Conservation (phyloP, 176 grass and related monocot genomes). For the Cymbopogon citratus region DNA sequence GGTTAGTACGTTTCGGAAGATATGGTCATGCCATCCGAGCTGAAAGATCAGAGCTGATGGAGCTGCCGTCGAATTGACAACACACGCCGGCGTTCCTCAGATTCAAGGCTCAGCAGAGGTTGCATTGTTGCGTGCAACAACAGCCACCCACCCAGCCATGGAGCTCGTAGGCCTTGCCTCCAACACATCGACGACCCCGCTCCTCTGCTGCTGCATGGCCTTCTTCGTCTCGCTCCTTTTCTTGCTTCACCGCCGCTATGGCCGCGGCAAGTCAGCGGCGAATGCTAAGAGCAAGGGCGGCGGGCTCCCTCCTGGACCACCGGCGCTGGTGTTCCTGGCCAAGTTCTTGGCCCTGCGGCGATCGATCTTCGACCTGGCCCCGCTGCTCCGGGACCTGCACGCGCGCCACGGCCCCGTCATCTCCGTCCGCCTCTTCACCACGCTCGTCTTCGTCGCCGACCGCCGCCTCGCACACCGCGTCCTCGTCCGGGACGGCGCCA, state of each 20-base stretch:
- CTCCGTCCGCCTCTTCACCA: background rate
- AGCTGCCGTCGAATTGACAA: no score
- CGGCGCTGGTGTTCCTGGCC: slow-evolving; percentile 24
- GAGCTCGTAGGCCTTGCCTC: background rate
- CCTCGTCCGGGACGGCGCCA: background rate
- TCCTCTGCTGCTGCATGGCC: background rate
- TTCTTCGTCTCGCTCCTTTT: background rate
- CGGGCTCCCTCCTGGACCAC: slow-evolving; percentile 37
- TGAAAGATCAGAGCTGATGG: no score
- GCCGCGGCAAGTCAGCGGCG: background rate
- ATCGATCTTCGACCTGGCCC: slow-evolving; percentile 33
- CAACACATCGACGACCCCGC: background rate
- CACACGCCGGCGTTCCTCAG: no score
- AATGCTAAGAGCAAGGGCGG: background rate
- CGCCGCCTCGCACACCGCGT: background rate
- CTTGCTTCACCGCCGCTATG: background rate
- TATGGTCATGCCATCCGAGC: no score
- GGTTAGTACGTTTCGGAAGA: no score
- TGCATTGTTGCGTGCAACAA: background rate
- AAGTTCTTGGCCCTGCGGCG: slow-evolving; percentile 28
- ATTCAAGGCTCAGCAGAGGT: background rate
- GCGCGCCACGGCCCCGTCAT: background rate
- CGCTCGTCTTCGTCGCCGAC: background rate
- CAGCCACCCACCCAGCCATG: background rate
- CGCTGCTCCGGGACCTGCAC: slow-evolving; percentile 36